These are phyloP conservation scores for Myxozyma neotropica DNA, from an alignment of 805 yeast species.

Conservation along the genomic window DNA sequence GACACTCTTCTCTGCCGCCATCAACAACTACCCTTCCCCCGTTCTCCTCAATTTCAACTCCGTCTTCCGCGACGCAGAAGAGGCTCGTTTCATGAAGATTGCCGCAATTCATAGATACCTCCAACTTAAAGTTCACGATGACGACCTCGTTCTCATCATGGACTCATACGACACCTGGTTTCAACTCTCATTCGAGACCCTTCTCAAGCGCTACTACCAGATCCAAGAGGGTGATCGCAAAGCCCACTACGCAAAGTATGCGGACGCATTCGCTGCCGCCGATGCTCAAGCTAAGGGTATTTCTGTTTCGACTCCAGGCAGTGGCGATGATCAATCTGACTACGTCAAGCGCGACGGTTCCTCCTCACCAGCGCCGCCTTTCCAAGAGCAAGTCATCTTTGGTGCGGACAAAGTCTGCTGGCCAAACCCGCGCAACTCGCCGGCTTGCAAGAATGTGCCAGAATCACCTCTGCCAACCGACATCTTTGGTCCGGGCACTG, in stretches of 20 bases:
- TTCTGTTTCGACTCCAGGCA: slow-evolving; percentile 11
- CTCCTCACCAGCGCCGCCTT: slow-evolving; percentile 11
- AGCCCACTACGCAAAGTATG: slow-evolving; percentile 18
- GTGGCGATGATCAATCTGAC: slow-evolving; percentile 4
- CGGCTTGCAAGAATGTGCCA: slow-evolving; percentile 31
- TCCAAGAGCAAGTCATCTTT: slow-evolving; percentile 23
- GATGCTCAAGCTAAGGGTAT: slow-evolving; percentile 6
- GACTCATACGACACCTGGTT: slow-evolving; percentile 35
- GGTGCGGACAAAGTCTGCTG: slow-evolving; percentile 35
- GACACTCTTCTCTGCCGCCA: slow-evolving; percentile 30
- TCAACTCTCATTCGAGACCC: slow-evolving; percentile 29
- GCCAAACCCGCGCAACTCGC: slow-evolving; percentile 26
- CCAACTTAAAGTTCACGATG: slow-evolving; percentile 26
- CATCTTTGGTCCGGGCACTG: slow-evolving; percentile 30
- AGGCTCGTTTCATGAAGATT: slow-evolving; percentile 34
- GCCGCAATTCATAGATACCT: slow-evolving; percentile 33
- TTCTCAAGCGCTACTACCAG: slow-evolving; percentile 23
- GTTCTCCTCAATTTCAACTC: slow-evolving; percentile 26
- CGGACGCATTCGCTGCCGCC: not conserved
- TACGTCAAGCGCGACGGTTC: slow-evolving; percentile 4
- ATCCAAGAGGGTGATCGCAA: slow-evolving; percentile 25
- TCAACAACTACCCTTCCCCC: slow-evolving; percentile 32
- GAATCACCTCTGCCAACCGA: slow-evolving; percentile 18
- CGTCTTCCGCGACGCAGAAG: slow-evolving; percentile 29
- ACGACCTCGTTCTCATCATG: slow-evolving; percentile 32